Percentiles rank a stretch among this genome's conserved stretches.
Evolutionary conservation across 768 basidiomycete species (phyloP).

Genomic region (Collybia sp.): DNA sequence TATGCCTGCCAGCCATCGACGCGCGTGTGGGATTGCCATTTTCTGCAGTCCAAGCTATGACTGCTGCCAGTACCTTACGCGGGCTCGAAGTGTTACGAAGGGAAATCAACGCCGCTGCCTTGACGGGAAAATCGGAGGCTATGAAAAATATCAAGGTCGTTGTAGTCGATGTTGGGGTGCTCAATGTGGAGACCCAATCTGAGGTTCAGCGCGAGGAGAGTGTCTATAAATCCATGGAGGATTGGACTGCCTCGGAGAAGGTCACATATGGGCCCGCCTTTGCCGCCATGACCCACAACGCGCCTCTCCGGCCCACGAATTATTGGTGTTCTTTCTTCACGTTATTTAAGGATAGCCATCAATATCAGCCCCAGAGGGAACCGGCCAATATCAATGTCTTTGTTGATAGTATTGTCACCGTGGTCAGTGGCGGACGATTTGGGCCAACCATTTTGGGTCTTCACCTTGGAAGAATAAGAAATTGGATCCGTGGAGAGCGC

Average conservation of each 20-base stretch:
- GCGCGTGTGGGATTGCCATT: conserved; percentile 75
- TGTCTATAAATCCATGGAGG: conserved; percentile 51
- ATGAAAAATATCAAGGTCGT: conserved; percentile 69
- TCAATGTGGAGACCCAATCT: conserved; percentile 29
- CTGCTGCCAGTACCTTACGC: conserved; percentile 65
- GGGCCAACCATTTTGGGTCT: conserved; percentile 38
- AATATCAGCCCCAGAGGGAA: conserved; percentile 39
- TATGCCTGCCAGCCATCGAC: conserved; percentile 73
- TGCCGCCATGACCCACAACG: conserved; percentile 36
- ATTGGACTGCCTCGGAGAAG: conserved; percentile 74
- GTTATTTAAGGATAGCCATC: conserved; percentile 32
- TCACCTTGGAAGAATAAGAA: conserved; percentile 42
- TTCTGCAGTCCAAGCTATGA: conserved; percentile 65
- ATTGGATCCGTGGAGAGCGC: conserved; percentile 62
- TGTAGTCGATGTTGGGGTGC: conserved; percentile 67
- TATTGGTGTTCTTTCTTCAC: conserved; percentile 22
- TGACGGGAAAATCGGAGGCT: conserved; percentile 48
- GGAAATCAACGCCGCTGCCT: conserved; percentile 57
- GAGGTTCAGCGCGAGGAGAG: conserved; percentile 23
- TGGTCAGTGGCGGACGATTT: conserved; percentile 54
- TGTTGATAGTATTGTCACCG: conserved; percentile 50
- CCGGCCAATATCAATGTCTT: conserved; percentile 56
- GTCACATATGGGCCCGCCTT: conserved; percentile 70
- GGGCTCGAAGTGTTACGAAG: conserved; percentile 70
- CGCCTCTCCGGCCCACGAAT: conserved; percentile 15